A percentile compares a stretch with the other conserved stretches of the same genome.
phyloP scores from a whole-genome alignment of 2,329 filamentous ascomycete genomes.

The Huntiella bhutanensis region DNA sequence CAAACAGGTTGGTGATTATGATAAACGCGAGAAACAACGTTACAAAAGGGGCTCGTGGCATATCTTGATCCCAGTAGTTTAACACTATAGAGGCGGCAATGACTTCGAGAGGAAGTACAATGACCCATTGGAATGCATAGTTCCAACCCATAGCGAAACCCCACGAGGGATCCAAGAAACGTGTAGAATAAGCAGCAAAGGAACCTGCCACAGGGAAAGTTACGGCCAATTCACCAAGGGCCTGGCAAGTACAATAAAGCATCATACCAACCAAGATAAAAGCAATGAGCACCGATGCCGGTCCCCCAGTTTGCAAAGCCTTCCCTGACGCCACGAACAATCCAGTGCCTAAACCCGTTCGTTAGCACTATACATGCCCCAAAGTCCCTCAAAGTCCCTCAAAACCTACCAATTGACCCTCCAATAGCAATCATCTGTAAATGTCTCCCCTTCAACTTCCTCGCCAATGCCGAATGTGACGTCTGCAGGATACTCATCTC shows the following conservation, averaged over 20 bases:
- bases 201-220: slow-evolving; percentile 80
- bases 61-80: slow-evolving; percentile 50
- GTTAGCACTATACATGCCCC: slow-evolving; percentile 6
- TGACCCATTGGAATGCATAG: slow-evolving; percentile 69
- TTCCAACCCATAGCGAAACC: slow-evolving; percentile 95
- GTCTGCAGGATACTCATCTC: slow-evolving; percentile 49
- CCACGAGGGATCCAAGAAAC: slow-evolving; percentile 86
- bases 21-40: slow-evolving; percentile 63
- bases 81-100: slow-evolving; percentile 75
- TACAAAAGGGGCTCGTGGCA: slow-evolving; percentile 60
- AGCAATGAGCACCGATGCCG: slow-evolving; percentile 59
- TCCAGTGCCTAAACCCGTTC: slow-evolving; percentile 41
- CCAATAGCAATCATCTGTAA: slow-evolving; percentile 96
- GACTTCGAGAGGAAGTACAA: slow-evolving; percentile 67
- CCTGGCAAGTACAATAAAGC: slow-evolving; percentile 83
- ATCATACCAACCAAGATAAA: slow-evolving; percentile 65
- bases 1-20: slow-evolving; percentile 68
- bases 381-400: background rate
- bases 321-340: slow-evolving; percentile 70
- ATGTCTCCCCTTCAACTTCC: slow-evolving; percentile 67
- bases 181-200: slow-evolving; percentile 78
- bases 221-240: slow-evolving; percentile 79
- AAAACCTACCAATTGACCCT: slow-evolving; percentile 54
- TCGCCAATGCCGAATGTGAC: slow-evolving; percentile 53
- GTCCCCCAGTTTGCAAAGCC: slow-evolving; percentile 53